Evolutionary conservation across 2,329 filamentous ascomycete species (phyloP).

Genomic region (Cladorrhinum sp.): DNA sequence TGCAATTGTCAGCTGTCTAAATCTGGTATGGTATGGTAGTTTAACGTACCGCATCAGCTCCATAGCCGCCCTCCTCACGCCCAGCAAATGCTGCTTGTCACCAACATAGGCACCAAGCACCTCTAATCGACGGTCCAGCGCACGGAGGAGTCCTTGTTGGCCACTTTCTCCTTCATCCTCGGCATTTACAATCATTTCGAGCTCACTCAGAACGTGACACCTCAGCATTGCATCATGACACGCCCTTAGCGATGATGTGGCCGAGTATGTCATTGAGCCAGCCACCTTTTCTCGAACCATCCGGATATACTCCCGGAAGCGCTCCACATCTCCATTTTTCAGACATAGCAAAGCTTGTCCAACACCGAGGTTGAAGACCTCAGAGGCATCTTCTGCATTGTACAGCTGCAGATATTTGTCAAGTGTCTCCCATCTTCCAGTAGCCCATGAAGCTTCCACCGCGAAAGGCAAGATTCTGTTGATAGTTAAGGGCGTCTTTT

Average conservation of each 20-base stretch:
- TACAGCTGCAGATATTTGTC: conserved; percentile 61
- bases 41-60: conserved; percentile 63
- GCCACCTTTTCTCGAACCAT: conserved; percentile 68
- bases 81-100: conserved; percentile 91
- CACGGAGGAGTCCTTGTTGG: conserved; percentile 46
- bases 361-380: conserved; percentile 80
- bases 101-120: conserved; percentile 83
- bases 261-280: conserved; percentile 69
- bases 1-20: conserved; percentile 35
- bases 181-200: conserved; percentile 69
- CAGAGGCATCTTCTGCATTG: conserved; percentile 46
- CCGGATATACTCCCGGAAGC: conserved; percentile 58
- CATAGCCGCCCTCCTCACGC: conserved; percentile 84
- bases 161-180: conserved; percentile 41
- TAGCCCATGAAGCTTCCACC: conserved; percentile 89
- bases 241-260: conserved; percentile 76
- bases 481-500: conserved; percentile 48
- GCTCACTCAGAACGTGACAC: conserved; percentile 81
- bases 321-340: conserved; percentile 46
- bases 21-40: not conserved
- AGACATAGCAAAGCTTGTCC: conserved; percentile 65
- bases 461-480: conserved; percentile 75
- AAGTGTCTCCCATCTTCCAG: conserved; percentile 74
- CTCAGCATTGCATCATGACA: conserved; percentile 83
- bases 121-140: conserved; percentile 75